phyloP scores from a whole-genome alignment of 2,329 filamentous ascomycete genomes.

The Penicillium sp. region DNA sequence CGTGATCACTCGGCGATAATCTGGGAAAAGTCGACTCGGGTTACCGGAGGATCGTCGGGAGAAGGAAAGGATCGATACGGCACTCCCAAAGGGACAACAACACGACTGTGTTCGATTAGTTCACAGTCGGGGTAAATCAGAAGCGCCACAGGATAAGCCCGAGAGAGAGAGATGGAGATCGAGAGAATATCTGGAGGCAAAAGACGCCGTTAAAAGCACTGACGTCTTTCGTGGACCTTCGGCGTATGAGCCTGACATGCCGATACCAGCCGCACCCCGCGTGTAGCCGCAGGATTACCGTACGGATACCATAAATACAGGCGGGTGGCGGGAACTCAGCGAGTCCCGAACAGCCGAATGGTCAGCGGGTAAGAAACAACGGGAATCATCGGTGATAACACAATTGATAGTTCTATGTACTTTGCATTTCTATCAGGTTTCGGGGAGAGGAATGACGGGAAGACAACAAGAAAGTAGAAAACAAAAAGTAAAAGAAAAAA shows the following conservation, averaged over 20 bases:
- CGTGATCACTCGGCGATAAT: slow-evolving; percentile 32
- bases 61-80: not conserved
- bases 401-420: not conserved
- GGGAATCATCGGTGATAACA: not conserved
- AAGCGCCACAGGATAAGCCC: no score
- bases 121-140: no score
- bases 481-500: not conserved
- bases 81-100: not conserved
- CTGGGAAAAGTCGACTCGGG: slow-evolving; percentile 28
- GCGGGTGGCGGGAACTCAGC: slow-evolving; percentile 11
- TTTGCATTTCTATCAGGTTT: slow-evolving; percentile 4
- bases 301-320: slow-evolving; percentile 19
- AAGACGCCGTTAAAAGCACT: slow-evolving; percentile 6
- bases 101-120: not conserved
- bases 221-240: slow-evolving; percentile 24
- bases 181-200: slow-evolving; percentile 7
- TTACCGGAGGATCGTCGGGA: slow-evolving; percentile 32
- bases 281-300: slow-evolving; percentile 19
- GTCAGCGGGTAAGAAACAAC: slow-evolving; percentile 14
- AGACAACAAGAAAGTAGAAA: not conserved
- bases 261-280: slow-evolving; percentile 35
- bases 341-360: slow-evolving; percentile 27
- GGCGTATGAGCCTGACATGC: slow-evolving; percentile 34
- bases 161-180: slow-evolving; percentile 5
- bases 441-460: not conserved